Evolutionary conservation across 2,329 filamentous ascomycete genomes (phyloP), one percentile per base, ranked within the genome.

Genomic region (Helminthosporium solani): DNA sequence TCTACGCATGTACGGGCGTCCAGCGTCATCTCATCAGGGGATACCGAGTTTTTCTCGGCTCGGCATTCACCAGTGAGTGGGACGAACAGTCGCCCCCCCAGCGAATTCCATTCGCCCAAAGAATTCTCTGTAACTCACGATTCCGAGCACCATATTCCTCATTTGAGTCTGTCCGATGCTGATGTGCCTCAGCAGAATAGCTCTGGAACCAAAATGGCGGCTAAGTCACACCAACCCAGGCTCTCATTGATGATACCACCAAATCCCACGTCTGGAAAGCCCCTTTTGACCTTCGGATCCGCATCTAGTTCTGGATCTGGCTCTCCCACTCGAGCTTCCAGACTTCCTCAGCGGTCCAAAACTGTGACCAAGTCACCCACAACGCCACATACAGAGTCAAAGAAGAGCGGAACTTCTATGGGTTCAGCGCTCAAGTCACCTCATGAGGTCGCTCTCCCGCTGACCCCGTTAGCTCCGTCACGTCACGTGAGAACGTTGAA

Each of bases 11-110:
- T 42, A 20, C 52, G 53, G 33, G 48, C n/a, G 25, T 18, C 19
- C 12, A 61, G 55, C 33, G 42, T 53, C 14, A 39, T 41, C 6
- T 63, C 63, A 1, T 49, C 46, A n/a, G 57, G 54, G 19, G 53
- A 47, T 16, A 47, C 45, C 3, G 47, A 56, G 14, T 64, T 56
- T 16, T 45, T 56, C 38, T 58, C 57, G 46, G 60, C 57, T 19
- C 43, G 51, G 11, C 52, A 50, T 20, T 66, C 64, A 37, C 60
- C 60, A 45, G 64, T 68, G 59, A 68, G 64, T 53, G 38, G 38
- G 9, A 27, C 12, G 18, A 16, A 38, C 8, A 37, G 38, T 16
- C 31, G 18, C 31, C 12, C 20, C 5, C 14, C 27, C 44, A 62
- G 54, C 47, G 30, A 48, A 49, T 49, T 41, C 38, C 47, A 44